Evolutionary conservation across 2,329 filamentous ascomycete genomes (phyloP).

Genomic region (Fusarium sp.): DNA sequence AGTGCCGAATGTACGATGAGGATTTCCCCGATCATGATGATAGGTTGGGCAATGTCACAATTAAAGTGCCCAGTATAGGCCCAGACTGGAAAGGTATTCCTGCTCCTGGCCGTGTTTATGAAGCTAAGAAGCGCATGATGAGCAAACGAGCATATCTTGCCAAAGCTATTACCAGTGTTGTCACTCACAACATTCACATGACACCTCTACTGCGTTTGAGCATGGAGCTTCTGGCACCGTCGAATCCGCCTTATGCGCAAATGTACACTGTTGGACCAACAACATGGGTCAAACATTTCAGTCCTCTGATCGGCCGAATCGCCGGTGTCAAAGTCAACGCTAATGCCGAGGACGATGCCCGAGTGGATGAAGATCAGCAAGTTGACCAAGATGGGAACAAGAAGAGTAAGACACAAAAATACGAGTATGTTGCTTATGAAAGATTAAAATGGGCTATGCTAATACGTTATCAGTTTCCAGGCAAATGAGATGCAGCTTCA

Average conservation of each 20-base stretch:
- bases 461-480: slow-evolving; percentile 72
- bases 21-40: slow-evolving; percentile 88
- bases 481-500: slow-evolving; percentile 88
- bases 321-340: slow-evolving; percentile 74
- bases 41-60: slow-evolving; percentile 83
- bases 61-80: slow-evolving; percentile 67
- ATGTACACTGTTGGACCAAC: slow-evolving; percentile 83
- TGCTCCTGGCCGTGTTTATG: slow-evolving; percentile 65
- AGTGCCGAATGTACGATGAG: slow-evolving; percentile 89
- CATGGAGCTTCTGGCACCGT: slow-evolving; percentile 79
- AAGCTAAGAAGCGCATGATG: slow-evolving; percentile 82
- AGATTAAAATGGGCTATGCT: background rate
- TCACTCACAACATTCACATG: slow-evolving; percentile 70
- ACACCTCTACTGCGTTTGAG: slow-evolving; percentile 76
- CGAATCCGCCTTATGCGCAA: slow-evolving; percentile 71
- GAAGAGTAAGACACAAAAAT: slow-evolving; percentile 70
- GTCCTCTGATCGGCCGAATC: slow-evolving; percentile 85
- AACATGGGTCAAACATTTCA: slow-evolving; percentile 83
- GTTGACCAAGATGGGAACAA: slow-evolving; percentile 41
- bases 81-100: slow-evolving; percentile 75
- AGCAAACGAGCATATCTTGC: slow-evolving; percentile 87
- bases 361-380: slow-evolving; percentile 33
- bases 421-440: slow-evolving; percentile 68
- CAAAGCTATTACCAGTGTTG: slow-evolving; percentile 70
- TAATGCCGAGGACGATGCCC: slow-evolving; percentile 60